Base-by-base conservation (phyloP, 805 yeast species). In the Ogataea angusta region DNA sequence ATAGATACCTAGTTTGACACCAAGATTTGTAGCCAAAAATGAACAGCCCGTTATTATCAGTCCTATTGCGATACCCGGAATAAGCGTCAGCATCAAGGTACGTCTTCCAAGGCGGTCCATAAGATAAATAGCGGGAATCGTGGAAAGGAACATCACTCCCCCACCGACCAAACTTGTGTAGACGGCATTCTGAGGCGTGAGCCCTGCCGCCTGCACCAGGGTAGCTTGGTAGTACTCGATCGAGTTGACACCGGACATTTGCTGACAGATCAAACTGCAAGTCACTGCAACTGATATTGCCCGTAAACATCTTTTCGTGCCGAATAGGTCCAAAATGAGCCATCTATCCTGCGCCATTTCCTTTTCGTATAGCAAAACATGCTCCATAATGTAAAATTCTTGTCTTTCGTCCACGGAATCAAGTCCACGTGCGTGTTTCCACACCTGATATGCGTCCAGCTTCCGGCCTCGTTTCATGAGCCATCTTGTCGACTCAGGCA, bases 41-140 rank as follows among this genome's bases (percentile, higher is more conserved):
- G 82, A 80, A 27, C 71, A 69, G 49, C 82, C 84, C 13, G 78
- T 82, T 4, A 79, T 63, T 1, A 76, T 62, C 47, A 78, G 63
- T 35, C 85, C 85, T 34, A 78, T 50, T 3, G 43, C 48, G 47
- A 77, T 69, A 63, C 73, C 73, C 17, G 81, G 69, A 34, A 75
- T 69, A 16, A 69, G 62, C 52, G 72, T 66, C 10, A 63, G 46
- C 37, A 63, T 62, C 8, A 60, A 59, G 18, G 73, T 72, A 63
- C 90, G 75, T 70, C 90, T 78, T 54, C 90, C 90, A 24, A 81
- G 56, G 45, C 63, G 67, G 59, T 82, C 85, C 60, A 82, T 66
- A 44, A 75, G 63, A 52, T 69, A 67, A 43, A 82, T 68, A 0
- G 86, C 80, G 6, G 85, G 82, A 26, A 78, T 57, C 2, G 89